Evolutionary conservation across 1,139 yeast species (phyloP), one percentile per base, ranked within the genome.

Genomic region (Hanseniaspora uvarum): DNA sequence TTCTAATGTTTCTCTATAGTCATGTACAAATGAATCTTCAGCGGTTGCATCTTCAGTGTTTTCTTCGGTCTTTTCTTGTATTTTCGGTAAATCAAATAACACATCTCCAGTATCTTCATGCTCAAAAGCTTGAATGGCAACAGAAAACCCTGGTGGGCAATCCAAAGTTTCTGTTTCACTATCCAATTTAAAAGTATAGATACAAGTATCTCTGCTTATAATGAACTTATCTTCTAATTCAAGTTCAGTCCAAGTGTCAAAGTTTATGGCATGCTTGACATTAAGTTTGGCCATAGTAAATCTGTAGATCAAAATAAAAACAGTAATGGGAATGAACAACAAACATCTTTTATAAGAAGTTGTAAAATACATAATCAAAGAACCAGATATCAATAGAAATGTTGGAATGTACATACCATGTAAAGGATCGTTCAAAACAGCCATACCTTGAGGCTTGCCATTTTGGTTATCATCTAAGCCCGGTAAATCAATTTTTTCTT

Each of bases 341-440:
- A 81, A 68, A 2, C 72, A 69, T 69, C 58, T 70, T 18, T 63
- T 75, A 76, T 65, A 66, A 18, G 61, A 60, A 19, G 67, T 60
- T 52, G 61, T 55, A 31, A 56, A 70, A 50, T 80, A 79, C 58
- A 82, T 71, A 59, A 83, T 73, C 36, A 72, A 67, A 7, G 82
- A 75, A 28, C 94, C 94, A 40, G 74, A 73, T n/a, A 82, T 56
- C 55, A 83, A 73, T 54, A 84, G 72, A 1, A 71, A 77, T 34
- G 76, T 68, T 6, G 94, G 94, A 58, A 84, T 83, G 63, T 77
- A 80, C 51, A 84, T 77, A 45, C 87, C 86, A 63, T 84, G 92
- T 47, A 83, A 67, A 8, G 88, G 86, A 56, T 78, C 74, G 63
- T 80, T 77, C 60, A 80, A 70, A 47, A 78, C 68, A 14, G 46